Evolutionary conservation across 108 stramenopile genomes (phyloP).

Genomic region (Cyclotella sp.): DNA sequence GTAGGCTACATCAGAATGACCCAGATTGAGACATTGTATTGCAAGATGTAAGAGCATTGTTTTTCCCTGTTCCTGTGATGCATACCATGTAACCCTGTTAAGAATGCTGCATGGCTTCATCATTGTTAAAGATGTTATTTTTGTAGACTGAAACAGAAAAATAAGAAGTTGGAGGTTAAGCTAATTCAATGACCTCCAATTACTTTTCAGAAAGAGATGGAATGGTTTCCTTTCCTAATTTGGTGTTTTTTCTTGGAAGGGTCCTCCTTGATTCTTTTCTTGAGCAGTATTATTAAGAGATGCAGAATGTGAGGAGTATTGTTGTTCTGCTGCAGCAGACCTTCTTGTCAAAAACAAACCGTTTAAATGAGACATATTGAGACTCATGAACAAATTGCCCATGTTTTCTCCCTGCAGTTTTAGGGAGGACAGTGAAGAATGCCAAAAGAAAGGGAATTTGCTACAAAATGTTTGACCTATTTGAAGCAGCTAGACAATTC

Average conservation of each 20-base stretch:
- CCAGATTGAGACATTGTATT: slow-evolving; percentile 29
- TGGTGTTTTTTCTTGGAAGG: slow-evolving; percentile 3
- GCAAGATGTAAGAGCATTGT: slow-evolving; percentile 45
- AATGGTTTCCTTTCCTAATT: neutral
- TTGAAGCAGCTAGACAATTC: neutral
- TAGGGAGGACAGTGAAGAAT: neutral
- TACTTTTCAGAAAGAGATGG: slow-evolving; percentile 2
- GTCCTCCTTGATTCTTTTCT: neutral
- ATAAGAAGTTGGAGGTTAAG: slow-evolving; percentile 6
- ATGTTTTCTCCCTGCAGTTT: neutral
- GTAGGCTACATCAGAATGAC: slow-evolving; percentile 43
- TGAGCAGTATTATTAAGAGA: neutral
- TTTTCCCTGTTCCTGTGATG: slow-evolving; percentile 57
- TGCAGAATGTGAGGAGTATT: neutral
- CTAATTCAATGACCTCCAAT: slow-evolving; percentile 1
- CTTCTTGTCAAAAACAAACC: too few relatives aligned
- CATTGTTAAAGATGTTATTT: neutral
- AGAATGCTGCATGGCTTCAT: neutral
- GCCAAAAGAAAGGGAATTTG: neutral
- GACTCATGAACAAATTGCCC: too few relatives aligned
- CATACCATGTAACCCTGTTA: slow-evolving; percentile 34
- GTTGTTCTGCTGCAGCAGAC: too few relatives aligned
- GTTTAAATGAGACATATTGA: too few relatives aligned
- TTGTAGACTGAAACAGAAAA: too few relatives aligned
- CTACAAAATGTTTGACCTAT: too few relatives aligned